phyloP scores from a whole-genome alignment of 2,329 filamentous ascomycete genomes.

The Davidsoniella australis region DNA sequence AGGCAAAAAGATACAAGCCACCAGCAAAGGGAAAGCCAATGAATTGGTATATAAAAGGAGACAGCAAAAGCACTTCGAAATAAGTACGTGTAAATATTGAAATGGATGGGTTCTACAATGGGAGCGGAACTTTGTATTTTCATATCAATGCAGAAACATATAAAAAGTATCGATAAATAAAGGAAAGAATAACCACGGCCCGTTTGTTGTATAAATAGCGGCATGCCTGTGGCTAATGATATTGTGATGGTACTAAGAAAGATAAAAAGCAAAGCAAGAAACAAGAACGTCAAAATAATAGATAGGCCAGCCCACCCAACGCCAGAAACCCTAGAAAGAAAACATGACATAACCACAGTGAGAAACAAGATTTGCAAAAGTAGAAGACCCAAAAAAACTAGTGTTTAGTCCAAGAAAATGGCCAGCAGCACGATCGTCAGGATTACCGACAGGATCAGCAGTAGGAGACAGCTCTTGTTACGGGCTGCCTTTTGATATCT shows the following conservation, averaged over 20 bases:
- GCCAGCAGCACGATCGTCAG: conserved; percentile 80
- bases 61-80: not conserved
- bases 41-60: conserved; percentile 8
- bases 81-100: not conserved
- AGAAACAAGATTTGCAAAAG: conserved; percentile 7
- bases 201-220: too few relatives aligned
- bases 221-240: not conserved
- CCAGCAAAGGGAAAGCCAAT: conserved; percentile 5
- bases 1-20: not conserved
- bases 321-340: not conserved
- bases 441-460: conserved; percentile 78
- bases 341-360: conserved; percentile 15
- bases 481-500: conserved; percentile 90
- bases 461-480: conserved; percentile 82
- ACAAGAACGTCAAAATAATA: conserved; percentile 13
- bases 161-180: not conserved
- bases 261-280: conserved; percentile 10
- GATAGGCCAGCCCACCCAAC: conserved; percentile 13
- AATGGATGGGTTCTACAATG: not conserved
- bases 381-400: conserved; percentile 12
- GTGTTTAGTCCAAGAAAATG: conserved; percentile 51
- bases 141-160: not conserved
- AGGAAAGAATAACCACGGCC: too few relatives aligned
- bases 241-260: conserved; percentile 13
- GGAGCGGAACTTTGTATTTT: not conserved